Base-by-base conservation (phyloP, 805 yeast species). In the Yarrowia sp. region DNA sequence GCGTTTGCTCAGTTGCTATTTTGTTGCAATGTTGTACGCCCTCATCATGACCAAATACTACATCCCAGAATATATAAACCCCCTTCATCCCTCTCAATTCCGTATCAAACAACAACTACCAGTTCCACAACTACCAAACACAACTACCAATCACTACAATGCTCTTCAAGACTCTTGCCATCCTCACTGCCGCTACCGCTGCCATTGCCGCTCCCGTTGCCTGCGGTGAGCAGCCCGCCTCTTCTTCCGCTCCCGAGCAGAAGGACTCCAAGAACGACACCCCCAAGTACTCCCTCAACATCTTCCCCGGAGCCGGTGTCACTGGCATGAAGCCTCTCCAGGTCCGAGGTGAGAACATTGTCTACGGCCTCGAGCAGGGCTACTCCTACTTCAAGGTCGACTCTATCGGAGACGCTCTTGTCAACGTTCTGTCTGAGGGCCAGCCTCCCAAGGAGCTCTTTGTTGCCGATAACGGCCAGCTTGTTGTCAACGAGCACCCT, bases 161-260 rank as follows among this genome's bases (percentile, higher is more conserved):
- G 58, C 58, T 53, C 12, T 53, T 53, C 58, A 53, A 53, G 43
- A 16, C 58, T 53, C 58, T 53, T 53, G 32, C 43, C 58, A 12
- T 38, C 19, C 43, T 38, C 16, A 38, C 58, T 8, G 58, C 58
- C 45, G 58, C 58, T 19, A 38, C 58, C 8, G 43, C 58, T 9
- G 58, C 58, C 10, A 16, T 53, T 38, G 58, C 58, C n/a, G 56
- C 56, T 15, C 56, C 56, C 42, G 40, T 50, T 10, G 56, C 56
- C 15, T 50, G 56, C 42, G 55, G 48, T n/a, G 52, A 53, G 15
- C 58, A 53, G 58, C n/a, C 42, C 9, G 42, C 14, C 16, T 11
- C 43, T 22, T 16, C 12, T 14, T 22, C 26, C 26, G 35, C 35
- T 11, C n/a, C 35, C 12, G 7, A n/a, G 14, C 12, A 9, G 9